phyloP scores from a whole-genome alignment of 495 filamentous ascomycete species.

The Tuber indicum region DNA sequence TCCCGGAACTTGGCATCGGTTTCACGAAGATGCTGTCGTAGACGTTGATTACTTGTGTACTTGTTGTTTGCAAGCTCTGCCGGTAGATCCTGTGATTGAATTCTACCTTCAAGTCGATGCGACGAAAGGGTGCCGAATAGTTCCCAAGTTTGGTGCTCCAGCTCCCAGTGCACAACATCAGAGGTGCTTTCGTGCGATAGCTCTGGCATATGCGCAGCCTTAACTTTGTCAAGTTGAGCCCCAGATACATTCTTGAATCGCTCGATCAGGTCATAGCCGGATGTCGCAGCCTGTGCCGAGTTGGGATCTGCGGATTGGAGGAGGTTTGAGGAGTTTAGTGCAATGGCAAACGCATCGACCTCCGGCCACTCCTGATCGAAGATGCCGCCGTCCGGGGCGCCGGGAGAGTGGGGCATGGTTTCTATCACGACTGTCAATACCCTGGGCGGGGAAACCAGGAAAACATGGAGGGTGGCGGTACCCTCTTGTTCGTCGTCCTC shows the following conservation, averaged over 20 bases:
- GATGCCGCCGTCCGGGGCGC: conserved; percentile 19
- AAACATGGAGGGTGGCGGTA: conserved; percentile 14
- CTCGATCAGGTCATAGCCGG: conserved; percentile 28
- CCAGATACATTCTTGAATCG: conserved; percentile 34
- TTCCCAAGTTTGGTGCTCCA: conserved; percentile 83
- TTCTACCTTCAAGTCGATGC: conserved; percentile 45
- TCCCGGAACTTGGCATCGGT: conserved; percentile 55
- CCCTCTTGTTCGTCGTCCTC: conserved; percentile 35
- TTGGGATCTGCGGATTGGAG: conserved; percentile 20
- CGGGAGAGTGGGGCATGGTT: conserved; percentile 26
- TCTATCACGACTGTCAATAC: conserved; percentile 24
- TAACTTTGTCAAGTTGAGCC: conserved; percentile 40
- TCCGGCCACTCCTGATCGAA: conserved; percentile 42
- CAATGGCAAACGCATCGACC: conserved; percentile 60
- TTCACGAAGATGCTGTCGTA: conserved; percentile 48
- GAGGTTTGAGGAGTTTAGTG: conserved; percentile 53
- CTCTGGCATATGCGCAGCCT: conserved; percentile 40
- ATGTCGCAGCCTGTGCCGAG: conserved; percentile 10
- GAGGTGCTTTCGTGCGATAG: conserved; percentile 31
- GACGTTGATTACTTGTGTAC: conserved; percentile 39
- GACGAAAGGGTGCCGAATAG: conserved; percentile 59
- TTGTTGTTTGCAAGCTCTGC: conserved; percentile 54
- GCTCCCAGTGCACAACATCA: conserved; percentile 49
- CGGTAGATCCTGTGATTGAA: conserved; percentile 30
- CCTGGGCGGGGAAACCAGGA: conserved; percentile 4